Percentiles rank a stretch among this genome's conserved stretches.
Evolutionary conservation across 2,329 filamentous ascomycete genomes (phyloP).

Genomic region (Penicillium polonicum): DNA sequence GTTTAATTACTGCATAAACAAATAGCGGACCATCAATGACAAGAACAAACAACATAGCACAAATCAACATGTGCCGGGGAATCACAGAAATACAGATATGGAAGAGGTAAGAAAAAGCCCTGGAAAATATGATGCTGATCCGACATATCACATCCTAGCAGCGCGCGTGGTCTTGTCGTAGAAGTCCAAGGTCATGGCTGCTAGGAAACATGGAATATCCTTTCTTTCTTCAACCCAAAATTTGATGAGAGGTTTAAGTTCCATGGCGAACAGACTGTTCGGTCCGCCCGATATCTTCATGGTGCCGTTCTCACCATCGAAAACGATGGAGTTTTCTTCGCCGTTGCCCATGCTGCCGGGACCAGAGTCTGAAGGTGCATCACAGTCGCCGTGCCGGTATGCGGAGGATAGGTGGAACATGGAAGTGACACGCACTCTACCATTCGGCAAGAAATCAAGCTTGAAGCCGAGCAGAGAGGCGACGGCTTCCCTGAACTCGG

Average conservation of each 20-base stretch:
- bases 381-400: conserved; percentile 43
- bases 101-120: conserved; percentile 1
- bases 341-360: conserved; percentile 47
- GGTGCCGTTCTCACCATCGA: conserved; percentile 89
- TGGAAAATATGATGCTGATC: background rate
- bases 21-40: background rate
- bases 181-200: conserved; percentile 88
- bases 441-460: conserved; percentile 94
- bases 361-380: conserved; percentile 61
- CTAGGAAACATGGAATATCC: conserved; percentile 89
- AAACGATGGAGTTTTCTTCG: conserved; percentile 65
- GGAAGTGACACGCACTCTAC: conserved; percentile 86
- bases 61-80: conserved; percentile 26
- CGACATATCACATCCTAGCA: conserved; percentile 31
- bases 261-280: conserved; percentile 77
- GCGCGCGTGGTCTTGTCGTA: conserved; percentile 63
- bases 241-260: conserved; percentile 81
- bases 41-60: conserved; percentile 24
- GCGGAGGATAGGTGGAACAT: conserved; percentile 71
- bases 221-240: conserved; percentile 96
- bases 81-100: conserved; percentile 23
- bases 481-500: conserved; percentile 94
- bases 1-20: background rate
- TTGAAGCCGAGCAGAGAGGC: conserved; percentile 91
- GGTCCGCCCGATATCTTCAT: conserved; percentile 97